Percentiles rank a stretch among this genome's conserved stretches.
Evolutionary conservation across 371 early-diverging fungal species (phyloP).

Genomic region (Mortierella sp.): DNA sequence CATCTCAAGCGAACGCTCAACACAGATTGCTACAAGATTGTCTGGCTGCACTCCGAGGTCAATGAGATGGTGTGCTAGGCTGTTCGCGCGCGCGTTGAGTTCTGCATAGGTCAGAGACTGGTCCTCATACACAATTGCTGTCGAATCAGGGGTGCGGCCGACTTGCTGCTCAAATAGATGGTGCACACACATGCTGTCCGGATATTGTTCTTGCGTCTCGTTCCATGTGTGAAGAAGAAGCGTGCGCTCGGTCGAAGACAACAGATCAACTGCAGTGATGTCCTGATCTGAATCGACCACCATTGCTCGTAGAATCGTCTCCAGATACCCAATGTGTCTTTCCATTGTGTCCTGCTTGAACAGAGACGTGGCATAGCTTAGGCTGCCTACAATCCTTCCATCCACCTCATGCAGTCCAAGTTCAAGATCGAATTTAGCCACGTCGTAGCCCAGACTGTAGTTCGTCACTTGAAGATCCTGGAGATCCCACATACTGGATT

Average conservation of each 20-base stretch:
- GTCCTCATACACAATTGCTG: conserved; percentile 21
- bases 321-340: conserved; percentile 12
- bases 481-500: background rate
- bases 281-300: background rate
- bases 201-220: background rate
- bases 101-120: conserved; percentile 20
- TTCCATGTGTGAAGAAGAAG: conserved; percentile 24
- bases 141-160: conserved; percentile 12
- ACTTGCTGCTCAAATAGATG: conserved; percentile 15
- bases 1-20: conserved; percentile 17
- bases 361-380: conserved; percentile 8
- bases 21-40: conserved; percentile 13
- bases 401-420: background rate
- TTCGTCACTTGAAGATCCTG: background rate
- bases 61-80: conserved; percentile 17
- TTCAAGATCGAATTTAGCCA: conserved; percentile 3
- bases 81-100: conserved; percentile 13
- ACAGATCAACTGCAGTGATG: conserved; percentile 3
- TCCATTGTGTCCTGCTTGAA: conserved; percentile 11
- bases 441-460: background rate
- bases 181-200: conserved; percentile 1
- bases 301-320: conserved; percentile 4
- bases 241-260: conserved; percentile 9
- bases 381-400: conserved; percentile 4
- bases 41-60: conserved; percentile 13